A percentile compares a stretch with the other conserved stretches of the same genome.
These are phyloP conservation scores for Medicago arabica DNA, from an alignment of 306 rosid species.

Conservation along the genomic window DNA sequence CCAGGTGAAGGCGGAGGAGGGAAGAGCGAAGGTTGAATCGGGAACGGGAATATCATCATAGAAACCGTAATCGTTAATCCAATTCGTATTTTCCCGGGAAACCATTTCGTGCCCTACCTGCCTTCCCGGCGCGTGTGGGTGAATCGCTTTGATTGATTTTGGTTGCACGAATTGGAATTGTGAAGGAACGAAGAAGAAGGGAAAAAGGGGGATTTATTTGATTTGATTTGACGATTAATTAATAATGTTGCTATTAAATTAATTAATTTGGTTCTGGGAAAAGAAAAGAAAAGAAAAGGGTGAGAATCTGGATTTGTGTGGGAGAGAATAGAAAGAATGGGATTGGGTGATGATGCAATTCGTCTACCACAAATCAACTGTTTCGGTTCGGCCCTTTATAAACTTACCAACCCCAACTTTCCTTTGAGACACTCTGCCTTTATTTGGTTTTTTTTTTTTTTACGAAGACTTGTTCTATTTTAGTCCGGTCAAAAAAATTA, in stretches of 20 bases:
- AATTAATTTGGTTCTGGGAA: not conserved
- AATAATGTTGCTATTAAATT: not conserved
- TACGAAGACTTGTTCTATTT: not conserved
- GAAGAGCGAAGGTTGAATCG: conserved; percentile 56
- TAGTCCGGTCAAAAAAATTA: no score
- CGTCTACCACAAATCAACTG: not conserved
- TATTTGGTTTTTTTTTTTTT: not conserved
- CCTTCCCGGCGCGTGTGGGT: conserved; percentile 23
- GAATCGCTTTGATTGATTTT: not conserved
- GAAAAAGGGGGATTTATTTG: not conserved
- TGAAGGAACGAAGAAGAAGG: not conserved
- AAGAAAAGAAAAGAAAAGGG: not conserved
- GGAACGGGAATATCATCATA: conserved; percentile 78
- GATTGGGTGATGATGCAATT: not conserved
- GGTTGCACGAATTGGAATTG: conserved; percentile 18
- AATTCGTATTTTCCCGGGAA: conserved; percentile 89
- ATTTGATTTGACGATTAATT: not conserved
- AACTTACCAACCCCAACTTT: not conserved
- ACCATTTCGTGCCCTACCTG: conserved; percentile 57
- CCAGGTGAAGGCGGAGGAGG: conserved; percentile 72
- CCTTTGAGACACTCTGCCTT: not conserved
- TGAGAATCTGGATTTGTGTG: conserved; percentile 30
- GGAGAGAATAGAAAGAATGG: not conserved
- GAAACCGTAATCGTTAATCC: conserved; percentile 77
- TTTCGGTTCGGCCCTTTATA: not conserved